A percentile compares a stretch with the other conserved stretches of the same genome.
Evolutionary conservation across 495 filamentous ascomycete species (phyloP).

Genomic region (Letharia lupina): DNA sequence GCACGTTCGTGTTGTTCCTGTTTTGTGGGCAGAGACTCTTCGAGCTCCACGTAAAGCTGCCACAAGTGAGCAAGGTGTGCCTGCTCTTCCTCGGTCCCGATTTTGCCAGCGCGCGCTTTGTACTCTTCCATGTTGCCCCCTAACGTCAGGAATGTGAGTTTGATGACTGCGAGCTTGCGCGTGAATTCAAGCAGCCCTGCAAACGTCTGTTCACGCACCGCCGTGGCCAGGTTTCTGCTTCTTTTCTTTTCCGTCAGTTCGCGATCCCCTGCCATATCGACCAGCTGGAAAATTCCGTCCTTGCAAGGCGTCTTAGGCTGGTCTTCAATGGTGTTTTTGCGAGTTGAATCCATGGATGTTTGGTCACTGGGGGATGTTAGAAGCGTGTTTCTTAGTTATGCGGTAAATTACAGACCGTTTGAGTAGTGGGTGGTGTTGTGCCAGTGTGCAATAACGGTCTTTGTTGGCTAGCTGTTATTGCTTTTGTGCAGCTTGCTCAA

Average conservation of each 20-base stretch:
- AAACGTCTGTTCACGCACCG: background rate
- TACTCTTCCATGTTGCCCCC: background rate
- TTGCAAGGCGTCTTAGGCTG: background rate
- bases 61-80: background rate
- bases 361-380: background rate
- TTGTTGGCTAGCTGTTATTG: background rate
- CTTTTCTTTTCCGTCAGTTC: background rate
- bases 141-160: background rate
- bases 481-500: background rate
- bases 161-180: background rate
- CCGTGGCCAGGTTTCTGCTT: background rate
- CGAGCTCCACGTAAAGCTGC: background rate
- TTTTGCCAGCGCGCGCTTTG: background rate
- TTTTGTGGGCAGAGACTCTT: background rate
- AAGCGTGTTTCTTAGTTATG: background rate
- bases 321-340: background rate
- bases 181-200: background rate
- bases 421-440: background rate
- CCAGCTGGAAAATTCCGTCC: background rate
- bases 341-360: background rate
- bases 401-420: background rate
- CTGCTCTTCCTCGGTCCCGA: background rate
- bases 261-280: too few relatives aligned
- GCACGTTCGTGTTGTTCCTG: background rate
- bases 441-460: background rate